Percentiles rank a stretch among this genome's conserved stretches.
phyloP scores from a whole-genome alignment of 345 rosid species.

The Eucalyptus melliodora region DNA sequence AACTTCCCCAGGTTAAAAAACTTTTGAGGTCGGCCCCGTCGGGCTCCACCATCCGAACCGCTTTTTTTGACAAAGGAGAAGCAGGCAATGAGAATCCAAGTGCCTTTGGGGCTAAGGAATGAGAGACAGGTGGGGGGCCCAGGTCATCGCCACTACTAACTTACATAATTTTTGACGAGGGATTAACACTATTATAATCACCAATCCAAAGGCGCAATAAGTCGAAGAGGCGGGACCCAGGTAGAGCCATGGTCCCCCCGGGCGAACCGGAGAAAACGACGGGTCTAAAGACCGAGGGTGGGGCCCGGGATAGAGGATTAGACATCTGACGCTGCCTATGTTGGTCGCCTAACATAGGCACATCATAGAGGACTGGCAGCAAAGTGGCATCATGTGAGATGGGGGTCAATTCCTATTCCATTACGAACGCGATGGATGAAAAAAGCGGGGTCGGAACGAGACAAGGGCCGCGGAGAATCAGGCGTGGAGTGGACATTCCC shows the following conservation, averaged over 20 bases:
- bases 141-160: neutral
- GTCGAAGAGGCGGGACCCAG: neutral
- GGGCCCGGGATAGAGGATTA: neutral
- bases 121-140: neutral
- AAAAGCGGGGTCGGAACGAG: slow-evolving; percentile 13
- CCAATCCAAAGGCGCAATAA: neutral
- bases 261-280: neutral
- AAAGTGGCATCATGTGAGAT: neutral
- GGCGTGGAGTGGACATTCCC: slow-evolving; percentile 25
- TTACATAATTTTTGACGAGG: neutral
- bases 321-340: neutral
- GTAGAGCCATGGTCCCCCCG: neutral
- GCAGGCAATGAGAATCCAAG: neutral
- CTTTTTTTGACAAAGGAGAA: neutral
- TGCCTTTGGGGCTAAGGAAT: neutral
- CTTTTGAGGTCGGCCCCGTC: neutral
- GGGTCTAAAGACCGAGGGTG: neutral
- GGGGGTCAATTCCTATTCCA: neutral
- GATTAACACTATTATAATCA: neutral
- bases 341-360: neutral
- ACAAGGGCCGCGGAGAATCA: slow-evolving; percentile 60
- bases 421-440: neutral
- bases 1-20: neutral
- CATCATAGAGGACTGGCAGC: neutral
- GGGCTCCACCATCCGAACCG: neutral